A percentile compares a stretch with the other conserved stretches of the same genome.
phyloP scores from a whole-genome alignment of 176 grass and related monocot genomes.

The Oropetium thomaeum region DNA sequence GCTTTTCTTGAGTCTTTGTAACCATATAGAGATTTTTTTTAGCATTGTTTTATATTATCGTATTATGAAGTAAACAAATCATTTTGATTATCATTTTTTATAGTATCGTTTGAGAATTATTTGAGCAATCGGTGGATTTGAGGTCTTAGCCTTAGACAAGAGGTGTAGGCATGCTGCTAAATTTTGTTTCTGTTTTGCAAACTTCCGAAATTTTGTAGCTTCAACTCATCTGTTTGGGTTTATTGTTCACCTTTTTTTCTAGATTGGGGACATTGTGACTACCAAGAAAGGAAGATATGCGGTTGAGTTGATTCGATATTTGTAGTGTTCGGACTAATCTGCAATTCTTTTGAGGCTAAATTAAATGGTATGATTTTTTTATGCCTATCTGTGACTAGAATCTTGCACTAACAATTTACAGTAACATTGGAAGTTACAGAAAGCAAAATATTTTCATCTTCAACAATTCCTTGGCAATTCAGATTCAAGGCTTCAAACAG shows the following conservation, averaged over 20 bases:
- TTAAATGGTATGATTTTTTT: conserved; percentile 30
- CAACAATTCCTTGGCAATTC: neutral
- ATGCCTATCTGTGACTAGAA: neutral
- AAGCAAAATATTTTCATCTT: neutral
- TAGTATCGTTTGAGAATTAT: no score
- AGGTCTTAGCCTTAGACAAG: no score
- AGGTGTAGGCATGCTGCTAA: neutral
- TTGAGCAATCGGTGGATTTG: no score
- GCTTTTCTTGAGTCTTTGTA: neutral
- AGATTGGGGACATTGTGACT: conserved; percentile 81
- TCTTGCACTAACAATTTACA: neutral
- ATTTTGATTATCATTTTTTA: no score
- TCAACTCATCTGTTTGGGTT: neutral
- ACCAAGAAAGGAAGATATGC: conserved; percentile 90
- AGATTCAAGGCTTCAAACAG: neutral
- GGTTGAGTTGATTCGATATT: conserved; percentile 77
- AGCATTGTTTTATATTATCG: neutral
- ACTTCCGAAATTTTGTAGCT: neutral
- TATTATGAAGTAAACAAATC: neutral
- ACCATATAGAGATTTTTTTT: neutral
- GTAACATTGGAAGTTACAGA: neutral
- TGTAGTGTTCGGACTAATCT: conserved; percentile 38
- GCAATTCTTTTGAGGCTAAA: neutral
- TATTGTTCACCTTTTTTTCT: conserved; percentile 25
- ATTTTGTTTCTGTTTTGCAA: conserved; percentile 23